Conservation (phyloP, 139 green algal species). For the Coelastrella sp. region DNA sequence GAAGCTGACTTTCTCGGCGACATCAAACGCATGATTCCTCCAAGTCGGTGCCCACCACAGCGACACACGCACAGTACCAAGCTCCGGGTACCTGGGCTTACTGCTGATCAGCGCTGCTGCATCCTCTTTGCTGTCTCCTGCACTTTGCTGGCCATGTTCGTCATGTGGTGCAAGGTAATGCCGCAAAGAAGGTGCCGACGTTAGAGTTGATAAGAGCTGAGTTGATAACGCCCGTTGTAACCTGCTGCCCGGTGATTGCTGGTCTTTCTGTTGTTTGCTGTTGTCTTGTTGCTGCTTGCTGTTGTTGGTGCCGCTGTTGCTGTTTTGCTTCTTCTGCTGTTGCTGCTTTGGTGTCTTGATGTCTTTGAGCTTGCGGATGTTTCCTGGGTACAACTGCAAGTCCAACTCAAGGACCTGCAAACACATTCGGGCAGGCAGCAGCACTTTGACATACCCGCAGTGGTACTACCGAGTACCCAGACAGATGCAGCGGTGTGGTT, state of each 20-base stretch:
- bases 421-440: too few species aligned
- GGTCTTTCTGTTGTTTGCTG: background rate
- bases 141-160: background rate
- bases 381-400: conserved; percentile 30
- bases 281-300: background rate
- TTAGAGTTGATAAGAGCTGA: background rate
- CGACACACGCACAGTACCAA: conserved; percentile 35
- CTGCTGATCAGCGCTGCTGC: conserved; percentile 1
- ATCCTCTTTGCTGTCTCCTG: background rate
- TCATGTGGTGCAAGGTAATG: background rate
- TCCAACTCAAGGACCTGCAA: conserved; percentile 50
- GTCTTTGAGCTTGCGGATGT: conserved; percentile 18
- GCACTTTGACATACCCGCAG: background rate
- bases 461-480: too few species aligned
- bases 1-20: conserved; percentile 37
- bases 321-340: conserved; percentile 7
- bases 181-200: background rate
- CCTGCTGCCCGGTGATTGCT: conserved; percentile 24
- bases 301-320: conserved; percentile 16
- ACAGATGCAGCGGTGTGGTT: too few species aligned
- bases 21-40: conserved; percentile 7
- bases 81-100: background rate
- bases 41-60: conserved; percentile 44
- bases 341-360: conserved; percentile 37
- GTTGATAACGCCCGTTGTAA: background rate